Conservation (phyloP, 2,329 filamentous ascomycete species). For the Colletotrichum filicis region DNA sequence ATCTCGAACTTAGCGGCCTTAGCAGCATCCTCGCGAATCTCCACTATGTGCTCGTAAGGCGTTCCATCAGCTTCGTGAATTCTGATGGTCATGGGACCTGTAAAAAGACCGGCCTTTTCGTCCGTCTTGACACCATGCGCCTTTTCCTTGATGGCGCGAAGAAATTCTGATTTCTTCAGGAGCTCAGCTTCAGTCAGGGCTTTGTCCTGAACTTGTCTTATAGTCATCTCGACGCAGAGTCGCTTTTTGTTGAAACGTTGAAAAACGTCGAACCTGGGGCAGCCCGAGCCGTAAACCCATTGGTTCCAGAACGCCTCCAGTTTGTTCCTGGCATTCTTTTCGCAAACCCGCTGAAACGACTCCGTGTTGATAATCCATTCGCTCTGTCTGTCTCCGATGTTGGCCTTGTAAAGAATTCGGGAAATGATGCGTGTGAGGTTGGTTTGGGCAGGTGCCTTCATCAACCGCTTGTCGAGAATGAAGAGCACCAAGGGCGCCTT, state of each 20-base stretch:
- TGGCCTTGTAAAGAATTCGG: slow-evolving; percentile 86
- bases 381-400: slow-evolving; percentile 68
- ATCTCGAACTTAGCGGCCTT: slow-evolving; percentile 87
- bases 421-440: slow-evolving; percentile 89
- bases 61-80: slow-evolving; percentile 99
- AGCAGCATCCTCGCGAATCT: slow-evolving; percentile 87
- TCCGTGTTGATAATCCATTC: slow-evolving; percentile 81
- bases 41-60: slow-evolving; percentile 96
- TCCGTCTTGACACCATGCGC: slow-evolving; percentile 75
- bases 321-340: slow-evolving; percentile 87
- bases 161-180: slow-evolving; percentile 74
- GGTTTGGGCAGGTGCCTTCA: slow-evolving; percentile 77
- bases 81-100: slow-evolving; percentile 95
- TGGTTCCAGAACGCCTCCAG: slow-evolving; percentile 93
- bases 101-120: slow-evolving; percentile 82
- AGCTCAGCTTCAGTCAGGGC: slow-evolving; percentile 36
- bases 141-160: slow-evolving; percentile 86
- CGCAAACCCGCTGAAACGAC: slow-evolving; percentile 84
- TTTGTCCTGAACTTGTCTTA: slow-evolving; percentile 77
- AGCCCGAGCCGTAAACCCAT: slow-evolving; percentile 90
- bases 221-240: slow-evolving; percentile 90
- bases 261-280: slow-evolving; percentile 85
- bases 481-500: slow-evolving; percentile 93
- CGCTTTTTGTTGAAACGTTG: slow-evolving; percentile 98
- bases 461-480: slow-evolving; percentile 90